phyloP scores from a whole-genome alignment of 108 stramenopile species.

The Conticribra weissflogii region DNA sequence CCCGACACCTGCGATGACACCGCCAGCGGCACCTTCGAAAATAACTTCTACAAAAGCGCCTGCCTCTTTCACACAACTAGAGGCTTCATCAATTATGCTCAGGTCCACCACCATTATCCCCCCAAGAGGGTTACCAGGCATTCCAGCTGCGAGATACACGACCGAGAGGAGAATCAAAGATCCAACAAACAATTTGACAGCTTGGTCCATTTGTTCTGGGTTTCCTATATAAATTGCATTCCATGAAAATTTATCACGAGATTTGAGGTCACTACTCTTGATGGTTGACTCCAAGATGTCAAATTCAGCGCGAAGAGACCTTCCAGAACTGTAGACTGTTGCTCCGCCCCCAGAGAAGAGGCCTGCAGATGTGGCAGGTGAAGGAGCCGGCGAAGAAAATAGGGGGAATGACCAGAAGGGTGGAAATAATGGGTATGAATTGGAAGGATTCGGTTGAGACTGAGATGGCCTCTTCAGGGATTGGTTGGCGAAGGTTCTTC shows the following conservation, averaged over 20 bases:
- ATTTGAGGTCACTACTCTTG: conserved; percentile 9
- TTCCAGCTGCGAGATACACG: conserved; percentile 8
- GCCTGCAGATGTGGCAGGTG: conserved; percentile 19
- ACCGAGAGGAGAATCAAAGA: conserved; percentile 12
- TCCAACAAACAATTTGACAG: neutral
- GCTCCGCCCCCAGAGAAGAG: conserved; percentile 28
- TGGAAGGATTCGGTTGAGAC: too few relatives aligned
- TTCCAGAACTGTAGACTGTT: conserved; percentile 40
- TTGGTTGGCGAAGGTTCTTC: too few relatives aligned
- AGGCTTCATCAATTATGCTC: too few relatives aligned
- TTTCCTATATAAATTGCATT: too few relatives aligned
- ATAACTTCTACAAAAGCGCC: neutral
- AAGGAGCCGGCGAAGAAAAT: neutral
- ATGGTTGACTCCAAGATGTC: conserved; percentile 27
- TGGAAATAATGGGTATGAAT: too few relatives aligned
- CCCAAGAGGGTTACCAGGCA: conserved; percentile 1
- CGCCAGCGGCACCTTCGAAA: conserved; percentile 7
- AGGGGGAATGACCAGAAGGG: too few relatives aligned
- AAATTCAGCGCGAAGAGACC: conserved; percentile 36
- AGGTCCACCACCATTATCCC: conserved; percentile 2
- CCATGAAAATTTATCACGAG: too few relatives aligned
- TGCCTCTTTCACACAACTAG: neutral
- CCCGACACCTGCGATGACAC: conserved; percentile 13
- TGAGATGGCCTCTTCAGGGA: too few relatives aligned
- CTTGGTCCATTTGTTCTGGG: too few relatives aligned